Evolutionary conservation across 495 filamentous ascomycete genomes (phyloP).

Genomic region (Penicillium fimorum): DNA sequence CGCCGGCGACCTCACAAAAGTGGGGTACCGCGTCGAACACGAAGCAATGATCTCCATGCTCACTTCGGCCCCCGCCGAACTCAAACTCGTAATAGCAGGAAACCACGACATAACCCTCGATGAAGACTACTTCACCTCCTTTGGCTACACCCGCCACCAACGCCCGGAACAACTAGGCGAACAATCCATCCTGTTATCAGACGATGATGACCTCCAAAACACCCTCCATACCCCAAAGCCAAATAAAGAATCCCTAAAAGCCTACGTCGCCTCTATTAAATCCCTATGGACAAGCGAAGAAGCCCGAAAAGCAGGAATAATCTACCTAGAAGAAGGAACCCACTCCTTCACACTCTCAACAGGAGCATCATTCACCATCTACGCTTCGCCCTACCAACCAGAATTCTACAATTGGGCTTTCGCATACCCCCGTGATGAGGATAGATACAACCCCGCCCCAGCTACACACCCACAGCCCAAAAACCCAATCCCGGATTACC

Average conservation of each 20-base stretch:
- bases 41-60: conserved; percentile 53
- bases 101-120: conserved; percentile 80
- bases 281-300: conserved; percentile 48
- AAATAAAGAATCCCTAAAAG: conserved; percentile 13
- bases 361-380: conserved; percentile 61
- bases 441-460: conserved; percentile 51
- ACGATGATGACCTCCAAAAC: conserved; percentile 11
- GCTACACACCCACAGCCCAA: conserved; percentile 23
- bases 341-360: conserved; percentile 54
- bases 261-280: conserved; percentile 31
- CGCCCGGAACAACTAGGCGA: conserved; percentile 22
- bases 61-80: conserved; percentile 53
- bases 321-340: conserved; percentile 66
- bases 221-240: conserved; percentile 6
- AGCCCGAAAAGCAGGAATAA: conserved; percentile 52
- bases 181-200: conserved; percentile 9
- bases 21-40: conserved; percentile 58
- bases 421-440: conserved; percentile 51
- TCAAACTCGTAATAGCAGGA: conserved; percentile 79
- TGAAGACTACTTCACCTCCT: conserved; percentile 42
- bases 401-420: conserved; percentile 62
- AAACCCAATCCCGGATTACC: conserved; percentile 50
- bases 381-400: conserved; percentile 68
- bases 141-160: conserved; percentile 35
- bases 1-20: conserved; percentile 69